phyloP scores from a whole-genome alignment of 805 yeast species.

The Candida silvatica region DNA sequence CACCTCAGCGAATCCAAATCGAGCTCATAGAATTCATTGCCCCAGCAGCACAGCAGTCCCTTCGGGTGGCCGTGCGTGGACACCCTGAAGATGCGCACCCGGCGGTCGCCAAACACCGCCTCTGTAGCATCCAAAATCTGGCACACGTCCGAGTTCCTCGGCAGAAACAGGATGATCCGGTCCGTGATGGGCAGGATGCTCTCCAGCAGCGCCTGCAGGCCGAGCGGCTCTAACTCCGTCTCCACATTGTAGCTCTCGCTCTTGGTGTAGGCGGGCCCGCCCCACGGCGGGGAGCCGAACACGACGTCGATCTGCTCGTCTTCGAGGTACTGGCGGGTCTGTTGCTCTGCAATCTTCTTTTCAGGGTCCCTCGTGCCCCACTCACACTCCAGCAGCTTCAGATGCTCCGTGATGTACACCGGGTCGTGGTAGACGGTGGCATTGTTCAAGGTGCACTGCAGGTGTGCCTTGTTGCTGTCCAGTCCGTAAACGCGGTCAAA shows the following conservation, averaged over 20 bases:
- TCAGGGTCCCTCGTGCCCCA: conserved; percentile 24
- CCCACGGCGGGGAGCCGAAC: conserved; percentile 83
- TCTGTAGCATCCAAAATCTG: conserved; percentile 42
- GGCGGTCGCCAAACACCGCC: conserved; percentile 31
- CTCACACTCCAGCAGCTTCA: conserved; percentile 41
- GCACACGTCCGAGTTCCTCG: conserved; percentile 44
- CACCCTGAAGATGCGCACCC: neutral
- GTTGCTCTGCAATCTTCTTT: conserved; percentile 3
- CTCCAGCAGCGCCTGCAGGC: conserved; percentile 32
- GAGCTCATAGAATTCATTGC: conserved; percentile 29
- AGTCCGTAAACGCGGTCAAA: conserved; percentile 54
- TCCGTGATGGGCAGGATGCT: conserved; percentile 31
- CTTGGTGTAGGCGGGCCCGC: conserved; percentile 55
- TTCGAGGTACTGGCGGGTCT: conserved; percentile 6
- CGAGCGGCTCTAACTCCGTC: conserved; percentile 34
- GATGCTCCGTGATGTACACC: conserved; percentile 35
- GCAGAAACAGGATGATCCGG: conserved; percentile 53
- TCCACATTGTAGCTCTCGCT: conserved; percentile 34
- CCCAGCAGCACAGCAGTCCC: conserved; percentile 57
- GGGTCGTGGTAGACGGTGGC: conserved; percentile 41
- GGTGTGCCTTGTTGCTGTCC: conserved; percentile 50
- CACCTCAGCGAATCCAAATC: neutral
- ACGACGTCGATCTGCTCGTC: conserved; percentile 36
- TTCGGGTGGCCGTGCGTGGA: conserved; percentile 17
- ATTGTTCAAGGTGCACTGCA: conserved; percentile 61